Evolutionary conservation across 371 early-diverging fungal genomes (phyloP).

Genomic region (Haplosporangium sp.): DNA sequence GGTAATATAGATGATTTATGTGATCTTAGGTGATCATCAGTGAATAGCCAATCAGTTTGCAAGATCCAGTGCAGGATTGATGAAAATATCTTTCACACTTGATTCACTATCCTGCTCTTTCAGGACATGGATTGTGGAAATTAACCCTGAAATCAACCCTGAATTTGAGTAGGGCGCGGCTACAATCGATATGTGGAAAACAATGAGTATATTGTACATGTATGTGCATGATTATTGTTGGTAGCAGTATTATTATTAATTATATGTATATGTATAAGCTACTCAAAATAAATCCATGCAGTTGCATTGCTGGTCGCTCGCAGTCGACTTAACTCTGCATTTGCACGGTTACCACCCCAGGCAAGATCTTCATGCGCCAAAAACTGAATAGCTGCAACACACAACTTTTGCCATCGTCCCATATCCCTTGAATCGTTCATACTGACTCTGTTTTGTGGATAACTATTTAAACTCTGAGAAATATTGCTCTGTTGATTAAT

Average conservation of each 20-base stretch:
- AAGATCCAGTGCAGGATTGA: not conserved
- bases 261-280: not conserved
- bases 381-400: slow-evolving; percentile 47
- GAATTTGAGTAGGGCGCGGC: not conserved
- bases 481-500: slow-evolving; percentile 12
- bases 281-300: slow-evolving; percentile 49
- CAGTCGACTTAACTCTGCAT: slow-evolving; percentile 47
- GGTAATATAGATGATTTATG: not conserved
- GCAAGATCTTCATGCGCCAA: slow-evolving; percentile 39
- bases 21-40: too few relatives aligned
- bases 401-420: slow-evolving; percentile 48
- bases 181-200: not conserved
- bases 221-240: too few relatives aligned
- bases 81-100: not conserved
- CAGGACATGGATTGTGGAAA: not conserved
- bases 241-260: not conserved
- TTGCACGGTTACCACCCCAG: slow-evolving; percentile 47
- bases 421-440: slow-evolving; percentile 15
- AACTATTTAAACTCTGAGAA: not conserved
- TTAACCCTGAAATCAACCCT: not conserved
- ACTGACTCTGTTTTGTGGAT: not conserved
- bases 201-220: not conserved
- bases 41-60: not conserved
- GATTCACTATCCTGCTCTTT: not conserved
- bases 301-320: slow-evolving; percentile 29